These are phyloP conservation scores for Delitschia confertaspora DNA, from an alignment of 495 filamentous ascomycete species.

Conservation along the genomic window DNA sequence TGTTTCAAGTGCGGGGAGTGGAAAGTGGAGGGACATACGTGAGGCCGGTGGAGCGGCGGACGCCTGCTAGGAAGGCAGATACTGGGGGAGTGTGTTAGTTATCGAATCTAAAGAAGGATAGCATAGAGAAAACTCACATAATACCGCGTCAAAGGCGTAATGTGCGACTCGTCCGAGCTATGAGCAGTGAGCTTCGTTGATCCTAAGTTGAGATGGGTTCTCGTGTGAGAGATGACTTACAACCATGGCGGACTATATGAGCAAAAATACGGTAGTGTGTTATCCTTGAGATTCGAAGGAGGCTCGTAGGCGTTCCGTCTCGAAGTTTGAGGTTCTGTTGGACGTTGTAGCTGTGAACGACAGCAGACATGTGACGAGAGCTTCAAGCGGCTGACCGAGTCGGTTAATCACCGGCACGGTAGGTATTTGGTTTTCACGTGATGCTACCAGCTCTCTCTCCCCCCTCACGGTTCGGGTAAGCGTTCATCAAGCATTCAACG, in stretches of 20 bases:
- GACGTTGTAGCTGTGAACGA: too few relatives aligned
- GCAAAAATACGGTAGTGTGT: not conserved
- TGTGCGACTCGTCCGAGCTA: conserved; percentile 87
- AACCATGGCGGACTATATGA: conserved; percentile 26
- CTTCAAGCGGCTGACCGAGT: too few relatives aligned
- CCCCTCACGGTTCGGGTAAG: too few relatives aligned
- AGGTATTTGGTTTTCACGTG: too few relatives aligned
- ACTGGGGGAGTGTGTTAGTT: conserved; percentile 44
- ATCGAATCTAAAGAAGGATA: not conserved
- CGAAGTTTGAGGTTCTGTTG: too few relatives aligned
- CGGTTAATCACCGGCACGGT: too few relatives aligned
- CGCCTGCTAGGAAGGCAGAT: conserved; percentile 90
- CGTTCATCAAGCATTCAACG: too few relatives aligned
- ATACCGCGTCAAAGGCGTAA: conserved; percentile 93
- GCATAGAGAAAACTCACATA: conserved; percentile 56
- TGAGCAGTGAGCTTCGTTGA: conserved; percentile 13
- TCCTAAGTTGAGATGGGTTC: not conserved
- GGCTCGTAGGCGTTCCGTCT: too few relatives aligned
- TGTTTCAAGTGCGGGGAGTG: conserved; percentile 5
- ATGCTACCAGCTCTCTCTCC: too few relatives aligned
- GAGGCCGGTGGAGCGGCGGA: conserved; percentile 91
- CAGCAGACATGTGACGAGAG: too few relatives aligned
- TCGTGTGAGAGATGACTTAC: conserved; percentile 21
- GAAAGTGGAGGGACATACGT: conserved; percentile 59
- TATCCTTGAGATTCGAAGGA: not conserved